Percentiles rank a stretch among this genome's conserved stretches.
phyloP scores from a whole-genome alignment of 441 rosid genomes.

The Brassica hybrid region DNA sequence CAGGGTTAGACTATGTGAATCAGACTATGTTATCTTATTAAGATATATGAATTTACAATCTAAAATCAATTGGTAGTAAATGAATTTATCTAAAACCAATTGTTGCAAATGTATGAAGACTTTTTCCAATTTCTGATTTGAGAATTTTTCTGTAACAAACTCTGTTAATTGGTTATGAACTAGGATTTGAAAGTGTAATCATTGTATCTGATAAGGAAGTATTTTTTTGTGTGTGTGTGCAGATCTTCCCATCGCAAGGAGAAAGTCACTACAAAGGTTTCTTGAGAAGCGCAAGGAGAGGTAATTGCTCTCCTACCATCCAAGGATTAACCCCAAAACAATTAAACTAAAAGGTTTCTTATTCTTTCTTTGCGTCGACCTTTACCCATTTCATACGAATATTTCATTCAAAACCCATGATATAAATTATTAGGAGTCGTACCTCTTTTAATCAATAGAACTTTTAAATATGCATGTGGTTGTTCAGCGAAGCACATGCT shows the following conservation, averaged over 20 bases:
- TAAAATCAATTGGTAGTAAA: too few species aligned
- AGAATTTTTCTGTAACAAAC: too few species aligned
- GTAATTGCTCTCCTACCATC: slow-evolving; percentile 44
- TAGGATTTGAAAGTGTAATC: neutral
- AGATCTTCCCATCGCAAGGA: slow-evolving; percentile 78
- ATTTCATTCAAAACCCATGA: neutral
- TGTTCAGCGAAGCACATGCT: slow-evolving; percentile 32
- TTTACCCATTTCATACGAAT: neutral
- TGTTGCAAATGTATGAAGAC: too few species aligned
- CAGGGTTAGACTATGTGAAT: too few species aligned
- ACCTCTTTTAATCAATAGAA: neutral
- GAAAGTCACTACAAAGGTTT: slow-evolving; percentile 79
- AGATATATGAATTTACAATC: too few species aligned
- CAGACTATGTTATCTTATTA: too few species aligned
- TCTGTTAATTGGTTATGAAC: neutral
- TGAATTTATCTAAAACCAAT: too few species aligned
- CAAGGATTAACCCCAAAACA: slow-evolving; percentile 26
- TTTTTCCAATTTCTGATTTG: too few species aligned
- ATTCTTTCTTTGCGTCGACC: neutral
- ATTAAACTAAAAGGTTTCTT: neutral
- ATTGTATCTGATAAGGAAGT: neutral
- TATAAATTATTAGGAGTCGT: neutral
- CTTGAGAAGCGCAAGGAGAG: slow-evolving; percentile 91
- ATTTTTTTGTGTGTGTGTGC: slow-evolving; percentile 2
- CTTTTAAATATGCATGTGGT: slow-evolving; percentile 16